phyloP scores from a whole-genome alignment of 1,139 yeast species.

The Yamadazyma triangularis region DNA sequence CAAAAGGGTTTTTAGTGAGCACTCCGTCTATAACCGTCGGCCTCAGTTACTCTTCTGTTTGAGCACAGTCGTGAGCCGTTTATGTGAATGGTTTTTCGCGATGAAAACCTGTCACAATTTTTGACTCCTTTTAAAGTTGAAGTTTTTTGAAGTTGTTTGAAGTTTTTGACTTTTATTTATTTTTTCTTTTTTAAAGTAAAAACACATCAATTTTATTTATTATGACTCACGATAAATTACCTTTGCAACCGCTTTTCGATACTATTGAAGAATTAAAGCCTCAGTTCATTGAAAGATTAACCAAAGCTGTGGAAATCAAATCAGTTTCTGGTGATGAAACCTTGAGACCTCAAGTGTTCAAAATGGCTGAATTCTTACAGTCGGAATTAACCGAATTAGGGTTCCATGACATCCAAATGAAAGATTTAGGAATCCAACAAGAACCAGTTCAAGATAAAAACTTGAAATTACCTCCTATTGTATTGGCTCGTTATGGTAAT shows the following conservation, averaged over 20 bases:
- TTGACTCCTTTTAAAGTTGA: too few relatives aligned
- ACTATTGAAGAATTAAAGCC: conserved; percentile 72
- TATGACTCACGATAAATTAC: conserved; percentile 34
- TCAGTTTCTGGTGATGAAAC: conserved; percentile 91
- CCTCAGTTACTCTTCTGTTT: too few relatives aligned
- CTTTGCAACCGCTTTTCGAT: conserved; percentile 45
- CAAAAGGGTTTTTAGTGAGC: too few relatives aligned
- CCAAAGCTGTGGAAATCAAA: conserved; percentile 85
- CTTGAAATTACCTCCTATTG: conserved; percentile 86
- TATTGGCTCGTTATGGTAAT: conserved; percentile 78
- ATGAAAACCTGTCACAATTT: too few relatives aligned
- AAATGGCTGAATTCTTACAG: conserved; percentile 80
- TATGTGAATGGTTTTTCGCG: too few relatives aligned
- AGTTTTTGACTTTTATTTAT: too few relatives aligned
- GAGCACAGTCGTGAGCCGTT: too few relatives aligned
- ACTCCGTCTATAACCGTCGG: too few relatives aligned
- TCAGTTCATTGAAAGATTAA: conserved; percentile 60
- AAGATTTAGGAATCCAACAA: conserved; percentile 84
- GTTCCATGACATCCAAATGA: conserved; percentile 75
- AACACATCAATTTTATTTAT: too few relatives aligned
- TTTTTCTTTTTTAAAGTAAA: too few relatives aligned
- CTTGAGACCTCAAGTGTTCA: conserved; percentile 79
- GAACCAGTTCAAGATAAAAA: conserved; percentile 67
- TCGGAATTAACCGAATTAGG: conserved; percentile 67
- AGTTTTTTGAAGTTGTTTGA: too few relatives aligned